These are phyloP conservation scores for Ophiostoma pallidulum DNA, from an alignment of 2,329 filamentous ascomycete genomes.

Conservation along the genomic window DNA sequence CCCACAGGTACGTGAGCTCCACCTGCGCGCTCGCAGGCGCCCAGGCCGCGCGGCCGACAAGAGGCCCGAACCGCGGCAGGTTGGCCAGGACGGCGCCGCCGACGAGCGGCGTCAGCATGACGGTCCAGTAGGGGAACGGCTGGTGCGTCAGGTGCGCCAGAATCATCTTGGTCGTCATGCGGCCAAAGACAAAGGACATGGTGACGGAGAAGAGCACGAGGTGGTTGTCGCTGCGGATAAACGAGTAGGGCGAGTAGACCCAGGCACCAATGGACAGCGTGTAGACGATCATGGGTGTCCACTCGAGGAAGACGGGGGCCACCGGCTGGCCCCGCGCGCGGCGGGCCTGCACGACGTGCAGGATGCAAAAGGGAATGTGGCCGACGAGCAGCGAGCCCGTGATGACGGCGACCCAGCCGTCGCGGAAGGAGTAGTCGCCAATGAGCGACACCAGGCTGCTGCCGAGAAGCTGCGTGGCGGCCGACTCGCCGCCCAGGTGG, in stretches of 20 bases:
- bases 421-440: conserved; percentile 65
- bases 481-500: conserved; percentile 47
- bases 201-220: conserved; percentile 86
- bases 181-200: conserved; percentile 93
- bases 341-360: conserved; percentile 74
- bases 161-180: conserved; percentile 99
- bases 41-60: conserved; percentile 23
- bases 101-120: conserved; percentile 78
- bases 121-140: conserved; percentile 93
- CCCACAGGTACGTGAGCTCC: conserved; percentile 75
- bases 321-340: conserved; percentile 63
- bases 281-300: conserved; percentile 83
- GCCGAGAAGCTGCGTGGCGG: conserved; percentile 21
- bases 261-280: conserved; percentile 66
- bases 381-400: conserved; percentile 54
- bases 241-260: conserved; percentile 84
- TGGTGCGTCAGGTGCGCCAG: conserved; percentile 88
- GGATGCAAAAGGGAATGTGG: conserved; percentile 82
- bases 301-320: conserved; percentile 79
- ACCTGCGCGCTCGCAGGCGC: conserved; percentile 48
- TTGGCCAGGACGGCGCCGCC: conserved; percentile 78
- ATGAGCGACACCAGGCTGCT: conserved; percentile 50
- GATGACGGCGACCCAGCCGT: conserved; percentile 76
- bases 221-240: conserved; percentile 71
- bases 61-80: conserved; percentile 64